Percentiles rank a stretch among this genome's conserved stretches.
phyloP scores from a whole-genome alignment of 495 filamentous ascomycete species.

The Viridothelium virens region DNA sequence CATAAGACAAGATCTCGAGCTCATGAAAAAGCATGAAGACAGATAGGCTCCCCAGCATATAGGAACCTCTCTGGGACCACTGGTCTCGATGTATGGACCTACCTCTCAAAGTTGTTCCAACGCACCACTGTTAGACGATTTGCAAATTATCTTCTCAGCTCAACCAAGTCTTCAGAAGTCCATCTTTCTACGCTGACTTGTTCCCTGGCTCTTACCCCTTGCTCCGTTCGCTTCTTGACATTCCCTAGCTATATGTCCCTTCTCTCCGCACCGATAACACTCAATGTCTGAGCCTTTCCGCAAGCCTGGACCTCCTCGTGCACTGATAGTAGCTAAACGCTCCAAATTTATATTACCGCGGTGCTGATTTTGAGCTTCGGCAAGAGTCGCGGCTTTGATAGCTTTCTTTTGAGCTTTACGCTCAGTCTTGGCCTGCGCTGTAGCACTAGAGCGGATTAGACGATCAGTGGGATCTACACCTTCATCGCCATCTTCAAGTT shows the following conservation, averaged over 20 bases:
- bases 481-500: constrained; percentile 34
- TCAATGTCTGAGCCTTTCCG: constrained; percentile 18
- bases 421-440: constrained; percentile 25
- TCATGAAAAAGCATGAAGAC: too few relatives aligned
- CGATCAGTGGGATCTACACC: constrained; percentile 33
- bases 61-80: too few relatives aligned
- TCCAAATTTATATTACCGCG: constrained; percentile 55
- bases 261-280: constrained; percentile 40
- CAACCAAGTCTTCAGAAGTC: too few relatives aligned
- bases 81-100: too few relatives aligned
- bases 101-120: too few relatives aligned
- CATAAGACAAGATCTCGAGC: too few relatives aligned
- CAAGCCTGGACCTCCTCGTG: constrained; percentile 26
- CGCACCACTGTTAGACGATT: too few relatives aligned
- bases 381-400: constrained; percentile 27
- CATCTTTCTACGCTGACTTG: background rate
- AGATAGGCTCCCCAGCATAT: too few relatives aligned
- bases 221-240: constrained; percentile 30
- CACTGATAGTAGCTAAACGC: constrained; percentile 44
- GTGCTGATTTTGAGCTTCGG: constrained; percentile 44
- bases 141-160: too few relatives aligned
- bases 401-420: constrained; percentile 31
- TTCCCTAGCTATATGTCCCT: constrained; percentile 37
- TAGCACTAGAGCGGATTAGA: constrained; percentile 27
- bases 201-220: background rate